Evolutionary conservation across 345 rosid species (phyloP), one percentile per base, ranked within the genome.

Genomic region (Ceriops decandra): DNA sequence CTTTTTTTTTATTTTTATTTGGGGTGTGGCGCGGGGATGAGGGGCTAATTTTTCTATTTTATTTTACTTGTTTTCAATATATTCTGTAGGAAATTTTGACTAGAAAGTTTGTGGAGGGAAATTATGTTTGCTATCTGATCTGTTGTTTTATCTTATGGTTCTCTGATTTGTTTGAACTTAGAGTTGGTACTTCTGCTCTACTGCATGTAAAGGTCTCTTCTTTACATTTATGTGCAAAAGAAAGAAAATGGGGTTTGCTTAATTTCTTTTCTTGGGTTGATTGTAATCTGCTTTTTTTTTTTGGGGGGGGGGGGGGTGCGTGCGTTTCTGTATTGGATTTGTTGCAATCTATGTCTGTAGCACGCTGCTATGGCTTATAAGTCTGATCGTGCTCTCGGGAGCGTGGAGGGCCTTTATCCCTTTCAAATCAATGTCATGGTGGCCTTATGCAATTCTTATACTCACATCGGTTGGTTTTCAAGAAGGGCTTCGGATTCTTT

Each of bases 401-500:
- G 2, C 88, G 7, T 91, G 97, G 99, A 90, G 97, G 65, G 88
- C 84, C 0, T 91, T 95, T 74, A 97, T 95, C 74, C 99, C 99
- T 71, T 78, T 95, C 68, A 85, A 85, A 60, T 79, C 95, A 33
- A 79, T 84, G 1, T 42, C 77, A 6, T 82, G 87, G 93, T 95
- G 97, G 97, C 93, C 96, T 3, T 91, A 77, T 58, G 88, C 91
- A 21, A 47, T 95, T 24, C 93, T 95, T 72, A 77, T 95, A 70
- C 42, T 95, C 71, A 76, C 95, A 0, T 91, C 99, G 0, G 90
- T 95, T 46, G 80, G 85, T 54, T 84, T 89, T 74, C 98, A 95
- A 76, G 99, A 95, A 81, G 96, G 77, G n/a, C 90, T 90, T 74
- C 93, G 99, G 33, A 64, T 91, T 73, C 85, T 95, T 6, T 83